A percentile compares a stretch with the other conserved stretches of the same genome.
These are phyloP conservation scores for Trypanosomatidae sp. DNA, from an alignment of 208 protist genomes.

Conservation along the genomic window DNA sequence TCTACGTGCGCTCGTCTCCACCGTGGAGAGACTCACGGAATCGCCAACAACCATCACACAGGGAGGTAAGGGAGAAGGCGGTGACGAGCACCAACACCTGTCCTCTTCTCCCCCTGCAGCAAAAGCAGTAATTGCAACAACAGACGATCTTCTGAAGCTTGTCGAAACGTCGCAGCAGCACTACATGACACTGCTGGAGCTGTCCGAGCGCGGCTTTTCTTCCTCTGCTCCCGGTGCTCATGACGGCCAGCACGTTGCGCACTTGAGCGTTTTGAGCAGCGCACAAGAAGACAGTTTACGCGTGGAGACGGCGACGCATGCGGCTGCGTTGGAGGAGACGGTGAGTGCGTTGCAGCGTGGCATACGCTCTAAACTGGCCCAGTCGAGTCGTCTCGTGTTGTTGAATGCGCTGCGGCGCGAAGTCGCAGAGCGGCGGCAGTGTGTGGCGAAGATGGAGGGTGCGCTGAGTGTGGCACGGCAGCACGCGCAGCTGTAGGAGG, in stretches of 20 bases:
- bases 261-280: too few relatives aligned
- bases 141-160: slow-evolving; percentile 34
- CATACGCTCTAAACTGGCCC: slow-evolving; percentile 62
- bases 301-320: slow-evolving; percentile 2
- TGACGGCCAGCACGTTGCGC: too few relatives aligned
- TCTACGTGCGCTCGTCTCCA: too few relatives aligned
- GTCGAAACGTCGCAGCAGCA: slow-evolving; percentile 27
- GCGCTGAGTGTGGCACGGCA: slow-evolving; percentile 34
- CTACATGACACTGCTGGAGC: slow-evolving; percentile 35
- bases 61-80: too few relatives aligned
- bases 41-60: neutral
- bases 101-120: neutral
- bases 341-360: slow-evolving; percentile 50
- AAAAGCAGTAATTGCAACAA: slow-evolving; percentile 8
- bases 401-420: slow-evolving; percentile 50
- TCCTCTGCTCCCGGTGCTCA: too few relatives aligned
- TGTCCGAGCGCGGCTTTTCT: slow-evolving; percentile 6
- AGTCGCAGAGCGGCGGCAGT: slow-evolving; percentile 34
- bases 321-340: slow-evolving; percentile 10
- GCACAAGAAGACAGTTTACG: neutral
- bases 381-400: slow-evolving; percentile 56
- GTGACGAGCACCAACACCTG: neutral
- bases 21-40: neutral
- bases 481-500: slow-evolving; percentile 10
- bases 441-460: slow-evolving; percentile 52